Evolutionary conservation across 2,329 filamentous ascomycete species (phyloP).

Genomic region (Fusarium buharicum): DNA sequence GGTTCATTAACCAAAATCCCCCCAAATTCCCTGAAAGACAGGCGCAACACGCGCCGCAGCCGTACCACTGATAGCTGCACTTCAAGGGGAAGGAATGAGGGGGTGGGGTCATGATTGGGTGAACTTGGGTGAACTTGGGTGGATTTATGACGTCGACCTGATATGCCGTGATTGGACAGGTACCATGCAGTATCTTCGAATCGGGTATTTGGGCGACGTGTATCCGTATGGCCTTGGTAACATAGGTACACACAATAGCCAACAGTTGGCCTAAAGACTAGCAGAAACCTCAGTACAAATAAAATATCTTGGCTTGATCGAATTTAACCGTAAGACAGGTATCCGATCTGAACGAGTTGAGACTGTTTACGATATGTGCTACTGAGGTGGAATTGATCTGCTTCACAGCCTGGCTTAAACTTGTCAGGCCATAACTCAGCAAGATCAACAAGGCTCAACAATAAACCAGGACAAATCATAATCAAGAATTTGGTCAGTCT

Average conservation of each 20-base stretch:
- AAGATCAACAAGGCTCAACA: neutral
- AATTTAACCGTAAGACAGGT: neutral
- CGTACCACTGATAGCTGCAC: neutral
- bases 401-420: neutral
- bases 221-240: neutral
- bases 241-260: too few species aligned
- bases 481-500: neutral
- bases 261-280: too few species aligned
- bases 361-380: neutral
- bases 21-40: slow-evolving; percentile 3
- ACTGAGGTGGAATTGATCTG: neutral
- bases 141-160: slow-evolving; percentile 40
- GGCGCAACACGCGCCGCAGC: slow-evolving; percentile 16
- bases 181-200: slow-evolving; percentile 12
- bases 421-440: neutral
- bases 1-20: neutral
- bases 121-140: slow-evolving; percentile 26
- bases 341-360: too few species aligned
- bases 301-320: neutral
- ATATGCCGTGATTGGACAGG: slow-evolving; percentile 28
- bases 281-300: too few species aligned
- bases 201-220: slow-evolving; percentile 2
- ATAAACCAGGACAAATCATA: too few species aligned
- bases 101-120: slow-evolving; percentile 39
- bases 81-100: slow-evolving; percentile 26